Conservation (phyloP, 306 rosid genomes). For the Astragalus membranaceus region DNA sequence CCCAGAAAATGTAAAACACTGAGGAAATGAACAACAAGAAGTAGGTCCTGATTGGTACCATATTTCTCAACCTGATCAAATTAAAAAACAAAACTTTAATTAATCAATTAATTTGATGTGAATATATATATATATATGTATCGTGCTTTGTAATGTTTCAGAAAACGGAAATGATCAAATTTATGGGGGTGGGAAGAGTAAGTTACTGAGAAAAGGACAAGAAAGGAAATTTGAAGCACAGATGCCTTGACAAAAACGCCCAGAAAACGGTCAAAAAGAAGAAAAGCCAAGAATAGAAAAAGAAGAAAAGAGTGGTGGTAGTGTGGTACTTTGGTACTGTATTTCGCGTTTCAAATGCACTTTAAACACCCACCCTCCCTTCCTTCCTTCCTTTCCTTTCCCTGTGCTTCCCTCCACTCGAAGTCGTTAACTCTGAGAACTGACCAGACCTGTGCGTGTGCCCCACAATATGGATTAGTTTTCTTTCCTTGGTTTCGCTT, state of each 20-base stretch:
- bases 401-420: background rate
- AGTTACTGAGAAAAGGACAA: constrained; percentile 1
- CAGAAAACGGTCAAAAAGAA: background rate
- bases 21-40: constrained; percentile 23
- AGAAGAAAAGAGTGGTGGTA: too few relatives aligned
- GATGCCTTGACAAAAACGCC: background rate
- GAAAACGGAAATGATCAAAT: background rate
- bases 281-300: background rate
- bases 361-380: too few relatives aligned
- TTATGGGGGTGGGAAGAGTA: background rate
- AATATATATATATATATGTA: too few relatives aligned
- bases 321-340: background rate
- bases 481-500: too few relatives aligned
- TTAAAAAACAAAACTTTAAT: background rate
- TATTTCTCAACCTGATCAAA: background rate
- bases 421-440: too few relatives aligned
- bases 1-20: constrained; percentile 17
- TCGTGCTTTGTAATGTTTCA: background rate
- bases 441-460: too few relatives aligned
- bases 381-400: too few relatives aligned
- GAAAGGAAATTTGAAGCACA: constrained; percentile 2
- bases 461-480: too few relatives aligned
- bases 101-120: background rate
- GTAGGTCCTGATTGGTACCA: constrained; percentile 30
- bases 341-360: background rate